phyloP scores from a whole-genome alignment of 768 basidiomycete genomes.

The Tulasnella sp. region DNA sequence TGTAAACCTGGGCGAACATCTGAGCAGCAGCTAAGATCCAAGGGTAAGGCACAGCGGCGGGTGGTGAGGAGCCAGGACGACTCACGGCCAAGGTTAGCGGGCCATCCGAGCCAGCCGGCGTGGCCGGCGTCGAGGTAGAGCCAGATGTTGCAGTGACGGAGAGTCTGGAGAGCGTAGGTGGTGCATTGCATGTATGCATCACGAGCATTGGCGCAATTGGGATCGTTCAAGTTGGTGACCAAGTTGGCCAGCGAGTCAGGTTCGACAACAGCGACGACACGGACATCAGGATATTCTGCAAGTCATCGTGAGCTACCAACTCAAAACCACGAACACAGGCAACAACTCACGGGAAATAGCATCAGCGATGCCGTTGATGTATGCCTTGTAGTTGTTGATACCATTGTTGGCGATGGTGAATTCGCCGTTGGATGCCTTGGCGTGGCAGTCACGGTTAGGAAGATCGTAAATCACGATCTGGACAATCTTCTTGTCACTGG shows the following conservation, averaged over 20 bases:
- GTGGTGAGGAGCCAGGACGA: neutral
- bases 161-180: slow-evolving; percentile 33
- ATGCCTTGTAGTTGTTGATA: slow-evolving; percentile 31
- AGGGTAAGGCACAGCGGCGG: slow-evolving; percentile 4
- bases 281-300: slow-evolving; percentile 43
- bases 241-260: slow-evolving; percentile 57
- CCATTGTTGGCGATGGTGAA: slow-evolving; percentile 26
- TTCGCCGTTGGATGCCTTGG: slow-evolving; percentile 28
- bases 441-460: slow-evolving; percentile 37
- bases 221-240: slow-evolving; percentile 51
- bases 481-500: slow-evolving; percentile 36
- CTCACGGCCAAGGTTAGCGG: slow-evolving; percentile 42
- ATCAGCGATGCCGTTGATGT: slow-evolving; percentile 51
- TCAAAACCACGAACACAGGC: neutral
- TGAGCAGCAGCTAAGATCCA: slow-evolving; percentile 48
- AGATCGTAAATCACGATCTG: slow-evolving; percentile 39
- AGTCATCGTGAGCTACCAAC: neutral
- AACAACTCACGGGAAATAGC: slow-evolving; percentile 36
- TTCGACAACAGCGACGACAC: slow-evolving; percentile 52
- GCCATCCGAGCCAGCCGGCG: slow-evolving; percentile 53
- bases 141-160: slow-evolving; percentile 44
- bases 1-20: slow-evolving; percentile 40
- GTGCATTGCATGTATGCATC: slow-evolving; percentile 32
- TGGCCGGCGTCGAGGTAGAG: slow-evolving; percentile 48
- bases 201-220: slow-evolving; percentile 43